Evolutionary conservation across 257 asterid genomes (phyloP).

Genomic region (Nemophila menziesii): DNA sequence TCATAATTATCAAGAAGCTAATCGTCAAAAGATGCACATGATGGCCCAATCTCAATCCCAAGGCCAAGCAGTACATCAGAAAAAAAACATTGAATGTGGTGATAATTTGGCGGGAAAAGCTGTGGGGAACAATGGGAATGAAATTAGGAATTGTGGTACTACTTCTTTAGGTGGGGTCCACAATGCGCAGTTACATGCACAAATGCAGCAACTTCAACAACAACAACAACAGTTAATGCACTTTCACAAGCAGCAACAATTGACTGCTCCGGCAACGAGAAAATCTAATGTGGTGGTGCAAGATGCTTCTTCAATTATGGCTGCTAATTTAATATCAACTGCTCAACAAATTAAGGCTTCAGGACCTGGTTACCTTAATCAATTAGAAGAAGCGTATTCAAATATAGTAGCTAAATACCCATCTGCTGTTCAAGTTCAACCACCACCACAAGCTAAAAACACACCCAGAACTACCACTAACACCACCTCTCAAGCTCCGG

Average conservation of each 20-base stretch:
- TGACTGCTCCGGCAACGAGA: no score
- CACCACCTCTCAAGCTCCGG: no score
- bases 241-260: slow-evolving; percentile 28
- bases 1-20: slow-evolving; percentile 51
- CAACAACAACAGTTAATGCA: slow-evolving; percentile 35
- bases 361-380: slow-evolving; percentile 47
- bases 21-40: slow-evolving; percentile 59
- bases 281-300: no score
- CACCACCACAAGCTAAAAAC: slow-evolving; percentile 75
- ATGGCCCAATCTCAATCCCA: slow-evolving; percentile 50
- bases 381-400: slow-evolving; percentile 40
- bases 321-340: no score
- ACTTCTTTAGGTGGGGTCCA: no score
- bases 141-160: no score
- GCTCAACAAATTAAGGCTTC: slow-evolving; percentile 47
- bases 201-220: slow-evolving; percentile 26
- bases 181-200: slow-evolving; percentile 48
- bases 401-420: slow-evolving; percentile 40
- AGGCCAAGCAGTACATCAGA: slow-evolving; percentile 41
- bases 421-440: slow-evolving; percentile 36
- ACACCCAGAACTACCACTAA: slow-evolving; percentile 30
- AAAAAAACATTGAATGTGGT: no score
- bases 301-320: no score
- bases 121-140: no score
- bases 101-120: slow-evolving; percentile 32